Conservation (phyloP, 768 basidiomycete genomes). For the Floccularia luteovirens region DNA sequence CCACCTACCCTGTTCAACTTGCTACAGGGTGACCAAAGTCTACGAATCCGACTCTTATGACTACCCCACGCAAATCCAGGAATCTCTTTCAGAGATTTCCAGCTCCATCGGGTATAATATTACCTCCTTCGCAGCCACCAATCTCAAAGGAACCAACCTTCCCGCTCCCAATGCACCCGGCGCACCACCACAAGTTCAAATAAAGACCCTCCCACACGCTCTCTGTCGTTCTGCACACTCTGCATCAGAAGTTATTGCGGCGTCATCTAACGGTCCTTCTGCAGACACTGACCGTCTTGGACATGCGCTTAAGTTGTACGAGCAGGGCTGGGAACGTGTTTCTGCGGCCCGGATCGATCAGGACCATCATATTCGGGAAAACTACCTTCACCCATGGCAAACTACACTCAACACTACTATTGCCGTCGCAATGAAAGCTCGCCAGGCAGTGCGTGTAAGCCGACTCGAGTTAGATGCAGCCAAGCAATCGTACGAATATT, state of each 20-base stretch:
- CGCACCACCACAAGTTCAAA: slow-evolving; percentile 50
- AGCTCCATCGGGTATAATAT: slow-evolving; percentile 66
- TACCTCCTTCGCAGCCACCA: slow-evolving; percentile 79
- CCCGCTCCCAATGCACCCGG: slow-evolving; percentile 59
- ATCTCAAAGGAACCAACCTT: slow-evolving; percentile 84
- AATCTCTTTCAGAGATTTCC: slow-evolving; percentile 67
- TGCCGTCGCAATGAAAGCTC: slow-evolving; percentile 87
- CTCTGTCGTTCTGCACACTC: slow-evolving; percentile 72
- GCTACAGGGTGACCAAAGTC: slow-evolving; percentile 70
- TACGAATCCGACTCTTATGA: slow-evolving; percentile 87
- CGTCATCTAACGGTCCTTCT: slow-evolving; percentile 34
- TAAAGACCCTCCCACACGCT: slow-evolving; percentile 97
- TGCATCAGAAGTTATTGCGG: slow-evolving; percentile 46
- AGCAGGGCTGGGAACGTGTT: slow-evolving; percentile 76
- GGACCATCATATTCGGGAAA: slow-evolving; percentile 58
- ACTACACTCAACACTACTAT: slow-evolving; percentile 79
- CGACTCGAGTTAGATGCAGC: slow-evolving; percentile 87
- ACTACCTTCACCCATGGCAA: slow-evolving; percentile 82
- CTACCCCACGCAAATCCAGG: slow-evolving; percentile 86
- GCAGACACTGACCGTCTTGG: slow-evolving; percentile 58
- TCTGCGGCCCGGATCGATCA: slow-evolving; percentile 74
- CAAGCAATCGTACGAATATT: slow-evolving; percentile 64
- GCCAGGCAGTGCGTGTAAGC: slow-evolving; percentile 72
- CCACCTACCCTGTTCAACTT: background rate
- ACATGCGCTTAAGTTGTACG: slow-evolving; percentile 72